Percentiles rank a stretch among this genome's conserved stretches.
Evolutionary conservation across 345 rosid genomes (phyloP).

Genomic region (Eucalyptus cladocalyx): DNA sequence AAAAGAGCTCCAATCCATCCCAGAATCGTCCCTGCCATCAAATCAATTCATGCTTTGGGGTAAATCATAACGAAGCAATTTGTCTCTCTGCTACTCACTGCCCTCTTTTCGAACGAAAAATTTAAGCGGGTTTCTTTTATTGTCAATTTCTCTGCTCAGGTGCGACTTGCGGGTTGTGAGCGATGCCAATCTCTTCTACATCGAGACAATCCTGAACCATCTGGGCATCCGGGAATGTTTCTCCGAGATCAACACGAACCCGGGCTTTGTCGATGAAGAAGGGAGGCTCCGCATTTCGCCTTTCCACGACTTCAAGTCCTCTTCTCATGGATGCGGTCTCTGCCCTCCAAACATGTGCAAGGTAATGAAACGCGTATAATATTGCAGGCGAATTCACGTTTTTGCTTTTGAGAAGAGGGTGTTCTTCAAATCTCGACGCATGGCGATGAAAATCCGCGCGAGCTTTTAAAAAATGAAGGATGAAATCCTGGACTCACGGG

Average conservation of each 20-base stretch:
- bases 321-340: conserved; percentile 55
- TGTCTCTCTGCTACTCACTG: neutral
- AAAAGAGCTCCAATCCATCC: conserved; percentile 52
- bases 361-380: conserved; percentile 13
- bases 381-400: no score
- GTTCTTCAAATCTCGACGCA: neutral
- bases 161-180: conserved; percentile 78
- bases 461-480: neutral
- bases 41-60: conserved; percentile 77
- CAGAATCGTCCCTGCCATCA: conserved; percentile 49
- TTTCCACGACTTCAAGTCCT: conserved; percentile 41
- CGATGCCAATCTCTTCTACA: conserved; percentile 72
- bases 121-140: neutral
- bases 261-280: conserved; percentile 44
- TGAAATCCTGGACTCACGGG: neutral
- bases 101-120: neutral
- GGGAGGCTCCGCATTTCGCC: conserved; percentile 53
- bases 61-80: neutral
- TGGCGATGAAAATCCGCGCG: neutral
- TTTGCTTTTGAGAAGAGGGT: neutral
- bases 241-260: conserved; percentile 74
- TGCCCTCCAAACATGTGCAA: conserved; percentile 98
- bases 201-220: conserved; percentile 59
- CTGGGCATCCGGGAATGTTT: conserved; percentile 52
- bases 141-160: conserved; percentile 14